phyloP scores from a whole-genome alignment of 2,329 filamentous ascomycete genomes.

The Dactylellina cionopaga region DNA sequence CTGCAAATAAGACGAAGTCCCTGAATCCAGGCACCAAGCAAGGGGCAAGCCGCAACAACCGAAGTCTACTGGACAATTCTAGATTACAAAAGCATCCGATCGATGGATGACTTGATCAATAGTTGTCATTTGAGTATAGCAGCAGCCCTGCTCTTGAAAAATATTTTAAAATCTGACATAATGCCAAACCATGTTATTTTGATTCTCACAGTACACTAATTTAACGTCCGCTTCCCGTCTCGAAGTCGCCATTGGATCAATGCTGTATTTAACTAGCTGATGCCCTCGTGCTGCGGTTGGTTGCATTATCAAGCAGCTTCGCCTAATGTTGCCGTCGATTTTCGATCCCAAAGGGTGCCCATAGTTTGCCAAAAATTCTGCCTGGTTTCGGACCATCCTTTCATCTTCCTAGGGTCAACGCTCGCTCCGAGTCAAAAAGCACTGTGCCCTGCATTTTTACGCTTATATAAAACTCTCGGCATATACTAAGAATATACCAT shows the following conservation, averaged over 20 bases:
- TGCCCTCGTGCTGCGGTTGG: constrained; percentile 24
- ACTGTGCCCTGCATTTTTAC: constrained; percentile 25
- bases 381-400: constrained; percentile 44
- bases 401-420: constrained; percentile 24
- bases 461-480: constrained; percentile 7
- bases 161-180: constrained; percentile 46
- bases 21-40: constrained; percentile 42
- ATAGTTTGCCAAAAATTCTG: constrained; percentile 33
- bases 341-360: constrained; percentile 15
- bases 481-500: neutral
- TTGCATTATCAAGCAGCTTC: constrained; percentile 31
- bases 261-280: constrained; percentile 16
- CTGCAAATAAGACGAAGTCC: constrained; percentile 43
- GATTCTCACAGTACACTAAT: constrained; percentile 4
- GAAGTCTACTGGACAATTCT: constrained; percentile 17
- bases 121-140: constrained; percentile 8
- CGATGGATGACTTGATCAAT: constrained; percentile 8
- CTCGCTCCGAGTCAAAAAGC: constrained; percentile 28
- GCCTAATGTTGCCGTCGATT: constrained; percentile 45
- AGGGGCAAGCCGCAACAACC: constrained; percentile 30
- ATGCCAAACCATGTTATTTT: constrained; percentile 37
- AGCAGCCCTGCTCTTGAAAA: constrained; percentile 18
- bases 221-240: constrained; percentile 21
- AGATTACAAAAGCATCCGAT: constrained; percentile 21
- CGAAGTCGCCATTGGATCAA: constrained; percentile 11